Percentiles rank a stretch among this genome's conserved stretches.
Conservation (phyloP, 2,329 filamentous ascomycete genomes). For the Arthrinium puccinioides region DNA sequence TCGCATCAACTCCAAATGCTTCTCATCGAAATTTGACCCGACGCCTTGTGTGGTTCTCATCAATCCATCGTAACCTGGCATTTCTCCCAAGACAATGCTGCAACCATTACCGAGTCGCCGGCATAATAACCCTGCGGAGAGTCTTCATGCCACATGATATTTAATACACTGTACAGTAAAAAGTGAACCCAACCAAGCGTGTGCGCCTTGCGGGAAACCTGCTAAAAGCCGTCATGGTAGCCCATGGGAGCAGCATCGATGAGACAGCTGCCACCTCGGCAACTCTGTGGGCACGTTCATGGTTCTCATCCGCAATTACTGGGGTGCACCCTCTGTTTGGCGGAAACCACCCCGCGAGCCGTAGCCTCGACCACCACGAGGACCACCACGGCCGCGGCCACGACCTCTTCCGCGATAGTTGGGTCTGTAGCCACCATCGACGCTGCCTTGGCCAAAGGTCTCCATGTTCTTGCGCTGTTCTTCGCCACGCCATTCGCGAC, state of each 20-base stretch:
- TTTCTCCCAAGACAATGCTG: neutral
- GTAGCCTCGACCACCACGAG: slow-evolving; percentile 37
- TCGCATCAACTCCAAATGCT: slow-evolving; percentile 1
- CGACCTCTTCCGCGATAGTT: slow-evolving; percentile 76
- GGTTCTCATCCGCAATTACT: neutral
- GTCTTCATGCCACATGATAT: slow-evolving; percentile 6
- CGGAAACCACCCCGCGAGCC: slow-evolving; percentile 20
- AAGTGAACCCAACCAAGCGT: too few relatives aligned
- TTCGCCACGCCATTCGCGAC: slow-evolving; percentile 82
- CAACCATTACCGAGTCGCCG: neutral
- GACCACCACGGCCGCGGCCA: slow-evolving; percentile 55
- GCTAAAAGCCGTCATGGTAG: too few relatives aligned
- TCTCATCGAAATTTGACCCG: neutral
- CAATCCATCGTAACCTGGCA: neutral
- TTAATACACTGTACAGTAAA: slow-evolving; percentile 8
- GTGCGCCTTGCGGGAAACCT: too few relatives aligned
- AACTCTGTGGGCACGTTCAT: too few relatives aligned
- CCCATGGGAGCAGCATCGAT: too few relatives aligned
- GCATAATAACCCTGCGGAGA: neutral
- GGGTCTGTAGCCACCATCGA: slow-evolving; percentile 71
- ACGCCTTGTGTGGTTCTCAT: slow-evolving; percentile 4
- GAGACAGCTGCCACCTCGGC: too few relatives aligned
- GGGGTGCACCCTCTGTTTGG: slow-evolving; percentile 1
- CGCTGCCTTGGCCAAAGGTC: slow-evolving; percentile 93
- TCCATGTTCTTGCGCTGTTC: slow-evolving; percentile 96